Evolutionary conservation across 2,329 filamentous ascomycete genomes (phyloP).

Genomic region (Xylaria sp.): DNA sequence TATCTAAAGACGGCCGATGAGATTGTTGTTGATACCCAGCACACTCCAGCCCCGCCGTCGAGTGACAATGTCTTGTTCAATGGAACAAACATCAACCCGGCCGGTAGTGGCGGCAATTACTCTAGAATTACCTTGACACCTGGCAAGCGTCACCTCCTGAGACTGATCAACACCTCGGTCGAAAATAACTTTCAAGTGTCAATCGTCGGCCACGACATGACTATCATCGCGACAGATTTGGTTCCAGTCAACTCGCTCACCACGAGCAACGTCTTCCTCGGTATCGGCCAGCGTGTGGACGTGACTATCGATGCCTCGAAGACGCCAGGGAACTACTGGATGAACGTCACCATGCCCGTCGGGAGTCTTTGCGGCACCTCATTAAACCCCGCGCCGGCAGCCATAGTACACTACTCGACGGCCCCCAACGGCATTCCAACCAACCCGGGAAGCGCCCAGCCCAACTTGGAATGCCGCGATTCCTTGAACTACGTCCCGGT

Average conservation of each 20-base stretch:
- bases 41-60: slow-evolving; percentile 38
- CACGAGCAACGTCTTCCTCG: slow-evolving; percentile 60
- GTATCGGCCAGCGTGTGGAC: slow-evolving; percentile 58
- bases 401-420: slow-evolving; percentile 39
- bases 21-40: slow-evolving; percentile 35
- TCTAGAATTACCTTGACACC: slow-evolving; percentile 49
- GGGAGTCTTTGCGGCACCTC: slow-evolving; percentile 37
- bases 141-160: slow-evolving; percentile 59
- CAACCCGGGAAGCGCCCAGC: slow-evolving; percentile 28
- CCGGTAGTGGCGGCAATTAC: slow-evolving; percentile 47
- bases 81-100: slow-evolving; percentile 52
- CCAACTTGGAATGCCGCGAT: slow-evolving; percentile 36
- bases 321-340: slow-evolving; percentile 46
- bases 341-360: slow-evolving; percentile 43
- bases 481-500: slow-evolving; percentile 38
- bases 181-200: slow-evolving; percentile 61
- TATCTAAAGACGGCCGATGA: slow-evolving; percentile 54
- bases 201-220: slow-evolving; percentile 62
- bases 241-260: slow-evolving; percentile 63
- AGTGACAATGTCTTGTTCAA: slow-evolving; percentile 56
- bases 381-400: slow-evolving; percentile 36
- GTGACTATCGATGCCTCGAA: slow-evolving; percentile 57
- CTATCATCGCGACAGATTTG: slow-evolving; percentile 64
- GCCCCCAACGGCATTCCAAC: slow-evolving; percentile 34
- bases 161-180: slow-evolving; percentile 62